Conservation (phyloP, 805 yeast species). For the Metschnikowia vanudenii region DNA sequence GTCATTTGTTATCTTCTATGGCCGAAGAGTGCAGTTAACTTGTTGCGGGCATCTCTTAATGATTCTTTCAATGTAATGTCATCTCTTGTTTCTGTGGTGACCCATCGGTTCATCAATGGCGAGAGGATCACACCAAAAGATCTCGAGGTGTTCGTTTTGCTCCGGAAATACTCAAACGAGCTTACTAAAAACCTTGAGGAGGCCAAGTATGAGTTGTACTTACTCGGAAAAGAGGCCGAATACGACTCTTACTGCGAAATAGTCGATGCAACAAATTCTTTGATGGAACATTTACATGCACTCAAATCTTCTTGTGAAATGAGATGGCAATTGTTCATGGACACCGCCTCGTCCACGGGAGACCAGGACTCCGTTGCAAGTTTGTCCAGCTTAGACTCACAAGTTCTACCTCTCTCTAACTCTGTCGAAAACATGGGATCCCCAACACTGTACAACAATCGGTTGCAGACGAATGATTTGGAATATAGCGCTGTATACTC, state of each 20-base stretch:
- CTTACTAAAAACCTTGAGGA: slow-evolving; percentile 51
- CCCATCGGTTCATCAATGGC: slow-evolving; percentile 51
- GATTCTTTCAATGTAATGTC: slow-evolving; percentile 54
- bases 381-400: slow-evolving; percentile 24
- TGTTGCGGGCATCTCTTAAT: slow-evolving; percentile 47
- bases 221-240: slow-evolving; percentile 56
- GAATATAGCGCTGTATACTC: slow-evolving; percentile 28
- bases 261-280: slow-evolving; percentile 49
- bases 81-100: slow-evolving; percentile 42
- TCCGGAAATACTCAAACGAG: slow-evolving; percentile 40
- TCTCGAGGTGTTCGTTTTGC: slow-evolving; percentile 31
- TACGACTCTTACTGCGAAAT: slow-evolving; percentile 44
- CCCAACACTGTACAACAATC: slow-evolving; percentile 14
- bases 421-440: slow-evolving; percentile 30
- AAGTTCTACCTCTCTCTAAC: slow-evolving; percentile 21
- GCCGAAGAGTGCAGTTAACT: slow-evolving; percentile 56
- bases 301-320: slow-evolving; percentile 66
- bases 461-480: slow-evolving; percentile 19
- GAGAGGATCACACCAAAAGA: slow-evolving; percentile 44
- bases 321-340: slow-evolving; percentile 55
- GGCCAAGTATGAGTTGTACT: slow-evolving; percentile 56
- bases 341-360: slow-evolving; percentile 4
- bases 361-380: slow-evolving; percentile 24
- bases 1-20: slow-evolving; percentile 58
- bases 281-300: slow-evolving; percentile 63